These are phyloP conservation scores for Picea glauca DNA, from an alignment of 75 land plant genomes.

Conservation along the genomic window DNA sequence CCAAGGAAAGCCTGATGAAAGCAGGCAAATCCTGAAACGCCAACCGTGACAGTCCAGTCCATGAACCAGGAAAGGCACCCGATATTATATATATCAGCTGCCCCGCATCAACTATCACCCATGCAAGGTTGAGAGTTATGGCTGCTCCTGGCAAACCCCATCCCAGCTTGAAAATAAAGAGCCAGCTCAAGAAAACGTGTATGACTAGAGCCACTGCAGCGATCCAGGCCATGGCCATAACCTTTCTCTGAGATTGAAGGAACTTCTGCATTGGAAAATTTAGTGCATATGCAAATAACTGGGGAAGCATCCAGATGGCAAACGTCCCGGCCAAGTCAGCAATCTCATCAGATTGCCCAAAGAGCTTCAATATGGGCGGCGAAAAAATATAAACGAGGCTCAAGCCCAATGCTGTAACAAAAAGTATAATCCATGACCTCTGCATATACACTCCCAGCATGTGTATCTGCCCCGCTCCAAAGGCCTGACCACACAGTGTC, in stretches of 20 bases:
- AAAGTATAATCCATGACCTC: conserved; percentile 53
- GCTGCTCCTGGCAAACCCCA: conserved; percentile 28
- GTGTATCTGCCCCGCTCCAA: conserved; percentile 30
- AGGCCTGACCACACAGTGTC: conserved; percentile 53
- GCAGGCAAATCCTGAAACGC: conserved; percentile 12
- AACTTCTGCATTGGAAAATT: conserved; percentile 69
- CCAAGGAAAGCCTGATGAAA: conserved; percentile 18
- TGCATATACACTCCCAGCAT: conserved; percentile 58
- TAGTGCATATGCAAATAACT: conserved; percentile 57
- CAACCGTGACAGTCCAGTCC: conserved; percentile 22
- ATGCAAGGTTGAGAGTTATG: conserved; percentile 15
- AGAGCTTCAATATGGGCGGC: conserved; percentile 41
- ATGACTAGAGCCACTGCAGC: conserved; percentile 12
- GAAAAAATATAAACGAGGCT: conserved; percentile 49
- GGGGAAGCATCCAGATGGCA: conserved; percentile 56
- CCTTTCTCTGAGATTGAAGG: conserved; percentile 24
- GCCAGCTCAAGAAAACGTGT: conserved; percentile 27
- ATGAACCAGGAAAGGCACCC: conserved; percentile 11
- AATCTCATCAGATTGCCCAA: conserved; percentile 58
- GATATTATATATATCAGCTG: conserved; percentile 16
- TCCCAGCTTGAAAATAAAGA: conserved; percentile 14
- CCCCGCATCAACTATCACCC: conserved; percentile 16
- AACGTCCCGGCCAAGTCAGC: conserved; percentile 53
- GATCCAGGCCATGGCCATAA: conserved; percentile 24
- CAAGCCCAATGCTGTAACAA: conserved; percentile 27